Evolutionary conservation across 169 alveolate species (phyloP), one percentile per base, ranked within the genome.

Genomic region (Eimeria zaria): DNA sequence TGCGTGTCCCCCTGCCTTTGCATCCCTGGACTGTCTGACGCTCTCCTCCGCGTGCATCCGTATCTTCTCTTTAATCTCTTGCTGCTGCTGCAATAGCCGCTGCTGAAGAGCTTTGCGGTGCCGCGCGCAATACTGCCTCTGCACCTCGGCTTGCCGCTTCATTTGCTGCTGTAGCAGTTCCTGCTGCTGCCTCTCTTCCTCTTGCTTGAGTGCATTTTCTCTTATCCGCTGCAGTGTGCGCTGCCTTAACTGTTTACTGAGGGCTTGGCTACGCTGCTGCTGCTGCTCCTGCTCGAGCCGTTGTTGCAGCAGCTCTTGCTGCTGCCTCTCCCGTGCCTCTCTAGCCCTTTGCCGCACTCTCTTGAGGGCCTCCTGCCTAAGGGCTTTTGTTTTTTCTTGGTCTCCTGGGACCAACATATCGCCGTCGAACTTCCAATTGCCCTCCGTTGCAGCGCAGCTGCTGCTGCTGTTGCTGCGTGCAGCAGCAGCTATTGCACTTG

Each of bases 21-120:
- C 78, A 16, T 85, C 92, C 92, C 62, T 58, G 80, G 92, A 85
- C 39, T 85, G 92, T 46, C 92, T 55, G 60, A 85, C 80, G 80
- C 92, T 85, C 81, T 85, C 92, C 44, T 85, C 92, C n/a, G 92
- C 92, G 30, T 58, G 92, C 78, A 36, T 85, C n/a, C 92, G 18
- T 85, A 85, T 85, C 64, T 60, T 85, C 18, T 60, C 46, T 41
- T 85, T 60, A n/a, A 85, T 85, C 46, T 85, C 92, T 16, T 46
- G 76, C 78, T 85, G 92, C 92, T 85, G 74, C 62, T 58, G 92
- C 30, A 85, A 36, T 64, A 85, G 92, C 58, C 78, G 76, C 58
- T 85, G 74, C 78, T 85, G 92, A 48, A 85, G 78, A 44, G 78
- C 74, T n/a, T 46, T 85, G 41, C 92, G 92, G 60, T 85, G 92